Percentiles rank a stretch among this genome's conserved stretches.
phyloP scores from a whole-genome alignment of 805 yeast species.

The Pichia sporocuriosa region DNA sequence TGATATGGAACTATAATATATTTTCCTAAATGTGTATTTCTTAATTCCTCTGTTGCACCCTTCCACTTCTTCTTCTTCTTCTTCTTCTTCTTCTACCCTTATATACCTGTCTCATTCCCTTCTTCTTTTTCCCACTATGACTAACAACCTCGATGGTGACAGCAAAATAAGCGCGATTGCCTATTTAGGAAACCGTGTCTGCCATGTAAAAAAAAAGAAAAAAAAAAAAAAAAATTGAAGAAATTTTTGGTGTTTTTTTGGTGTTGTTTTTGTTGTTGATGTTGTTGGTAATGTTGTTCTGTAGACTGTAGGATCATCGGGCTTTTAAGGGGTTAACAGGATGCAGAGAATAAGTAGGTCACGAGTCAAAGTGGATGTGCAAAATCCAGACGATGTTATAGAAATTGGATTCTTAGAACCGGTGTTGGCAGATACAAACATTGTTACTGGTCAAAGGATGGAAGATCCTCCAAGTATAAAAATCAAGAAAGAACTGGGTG shows the following conservation, averaged over 20 bases:
- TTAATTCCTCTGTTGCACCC: not conserved
- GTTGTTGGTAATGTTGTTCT: too few relatives aligned
- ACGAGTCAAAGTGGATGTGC: not conserved
- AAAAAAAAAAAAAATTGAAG: too few relatives aligned
- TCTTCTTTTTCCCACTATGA: too few relatives aligned
- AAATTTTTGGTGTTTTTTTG: not conserved
- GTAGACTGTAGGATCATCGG: too few relatives aligned
- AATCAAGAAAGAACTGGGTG: conserved; percentile 43
- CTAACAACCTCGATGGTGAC: too few relatives aligned
- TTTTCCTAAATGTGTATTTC: too few relatives aligned
- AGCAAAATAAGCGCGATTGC: conserved; percentile 7
- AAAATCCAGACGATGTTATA: not conserved
- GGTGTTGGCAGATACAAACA: conserved; percentile 43
- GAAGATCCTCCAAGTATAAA: conserved; percentile 61
- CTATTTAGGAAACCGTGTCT: conserved; percentile 3
- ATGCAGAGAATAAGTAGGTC: not conserved
- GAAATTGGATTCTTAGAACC: conserved; percentile 49
- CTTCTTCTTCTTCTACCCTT: not conserved
- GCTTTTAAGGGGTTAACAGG: too few relatives aligned
- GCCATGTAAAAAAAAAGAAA: too few relatives aligned
- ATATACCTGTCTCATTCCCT: too few relatives aligned
- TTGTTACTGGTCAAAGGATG: conserved; percentile 69
- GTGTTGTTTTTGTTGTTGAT: too few relatives aligned
- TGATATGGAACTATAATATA: too few relatives aligned
- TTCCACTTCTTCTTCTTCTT: not conserved